Base-by-base conservation (phyloP, 2,329 filamentous ascomycete genomes). In the Aureobasidium sp. region DNA sequence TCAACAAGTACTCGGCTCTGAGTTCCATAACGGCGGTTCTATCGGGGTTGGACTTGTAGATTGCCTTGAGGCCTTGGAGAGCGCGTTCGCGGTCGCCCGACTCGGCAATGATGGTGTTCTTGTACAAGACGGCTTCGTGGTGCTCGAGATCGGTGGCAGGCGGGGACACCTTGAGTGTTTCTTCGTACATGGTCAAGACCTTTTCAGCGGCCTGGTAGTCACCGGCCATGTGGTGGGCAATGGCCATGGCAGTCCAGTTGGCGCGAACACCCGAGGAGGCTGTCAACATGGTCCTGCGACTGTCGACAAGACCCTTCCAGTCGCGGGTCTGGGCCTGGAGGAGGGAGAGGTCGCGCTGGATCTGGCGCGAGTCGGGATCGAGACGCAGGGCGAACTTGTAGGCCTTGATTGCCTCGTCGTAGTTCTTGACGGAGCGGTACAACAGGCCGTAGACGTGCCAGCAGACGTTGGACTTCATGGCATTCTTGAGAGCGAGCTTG, bases 391-490 rank as follows among this genome's bases (percentile, higher is more conserved):
- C 94, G 75, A 96, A 96, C 74, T 96, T 95, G 81, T 99, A 99
- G 63, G 94, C 95, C 81, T 97, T 97, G 79, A 97, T 97, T 11
- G 95, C 93, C 78, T 97, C 94, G 75, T 97, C 94, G 70, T 95
- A 97, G 77, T 99, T 97, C 82, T 97, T 97, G 72, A 89, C 88
- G 53, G 90, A 88, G 57, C 93, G 87, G 77, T 96, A 97, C 56
- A 99, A 82, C 68, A 99, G 78, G 35, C 95, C 94, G 74, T 97
- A 99, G 64, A 99, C 94, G 76, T 99, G 95, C 94, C 94, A 99
- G 81, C 92, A 97, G 70, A 99, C 92, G 77, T 97, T 93, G 70
- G 92, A 97, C 79, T 95, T 97, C 92, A 99, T 97, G 74, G 97
- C 92, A 70, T 92, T 91, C 67, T 88, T 91, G 69, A 99, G 81